Conservation (phyloP, 169 alveolate genomes). For the Plasmodium inui region DNA sequence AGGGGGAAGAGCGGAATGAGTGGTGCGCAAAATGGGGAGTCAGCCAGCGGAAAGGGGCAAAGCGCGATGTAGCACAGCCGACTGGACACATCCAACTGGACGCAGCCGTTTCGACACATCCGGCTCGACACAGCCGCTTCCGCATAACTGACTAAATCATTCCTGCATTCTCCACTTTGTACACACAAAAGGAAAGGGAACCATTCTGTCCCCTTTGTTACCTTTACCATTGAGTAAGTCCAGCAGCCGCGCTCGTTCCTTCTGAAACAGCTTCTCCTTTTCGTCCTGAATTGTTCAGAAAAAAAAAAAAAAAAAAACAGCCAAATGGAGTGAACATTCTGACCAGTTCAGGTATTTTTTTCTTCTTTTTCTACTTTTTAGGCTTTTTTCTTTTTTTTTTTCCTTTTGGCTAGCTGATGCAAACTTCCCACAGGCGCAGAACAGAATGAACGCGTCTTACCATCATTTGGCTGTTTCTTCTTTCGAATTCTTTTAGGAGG, state of each 20-base stretch:
- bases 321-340: neutral
- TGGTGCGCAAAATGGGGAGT: neutral
- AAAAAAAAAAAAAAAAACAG: constrained; percentile 32
- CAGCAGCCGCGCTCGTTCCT: constrained; percentile 18
- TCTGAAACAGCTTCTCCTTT: constrained; percentile 36
- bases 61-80: neutral
- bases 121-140: neutral
- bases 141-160: neutral
- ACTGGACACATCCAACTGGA: neutral
- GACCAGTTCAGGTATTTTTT: neutral
- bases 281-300: constrained; percentile 34
- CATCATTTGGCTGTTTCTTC: constrained; percentile 3
- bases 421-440: neutral
- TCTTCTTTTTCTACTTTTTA: neutral
- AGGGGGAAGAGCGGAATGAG: neutral
- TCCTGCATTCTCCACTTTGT: neutral
- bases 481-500: constrained; percentile 34
- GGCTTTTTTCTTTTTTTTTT: neutral
- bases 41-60: neutral
- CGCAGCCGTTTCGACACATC: too few relatives aligned
- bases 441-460: neutral
- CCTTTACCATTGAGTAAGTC: constrained; percentile 42
- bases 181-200: neutral
- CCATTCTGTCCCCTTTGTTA: neutral
- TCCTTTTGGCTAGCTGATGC: constrained; percentile 3